A percentile compares a stretch with the other conserved stretches of the same genome.
Conservation (phyloP, 257 asterid species). For the Solanum dulcamara region DNA sequence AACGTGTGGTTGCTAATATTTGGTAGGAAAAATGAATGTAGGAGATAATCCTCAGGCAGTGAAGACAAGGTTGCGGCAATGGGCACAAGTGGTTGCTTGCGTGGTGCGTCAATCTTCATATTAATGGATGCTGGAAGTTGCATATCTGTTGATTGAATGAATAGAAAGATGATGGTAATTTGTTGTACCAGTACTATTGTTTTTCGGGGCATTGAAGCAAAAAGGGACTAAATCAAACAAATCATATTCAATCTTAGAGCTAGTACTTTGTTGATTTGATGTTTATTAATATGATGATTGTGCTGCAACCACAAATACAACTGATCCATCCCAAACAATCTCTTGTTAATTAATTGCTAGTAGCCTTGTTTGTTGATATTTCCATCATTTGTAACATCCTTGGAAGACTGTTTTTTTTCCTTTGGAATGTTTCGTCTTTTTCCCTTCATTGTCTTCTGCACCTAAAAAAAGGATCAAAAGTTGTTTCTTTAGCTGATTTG, state of each 20-base stretch:
- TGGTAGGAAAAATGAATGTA: background rate
- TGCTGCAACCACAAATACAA: background rate
- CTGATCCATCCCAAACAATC: slow-evolving; percentile 7
- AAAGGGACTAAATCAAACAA: background rate
- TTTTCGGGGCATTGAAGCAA: background rate
- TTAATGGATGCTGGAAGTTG: background rate
- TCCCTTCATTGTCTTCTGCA: background rate
- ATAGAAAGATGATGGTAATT: background rate
- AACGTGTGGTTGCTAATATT: background rate
- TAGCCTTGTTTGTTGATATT: slow-evolving; percentile 4
- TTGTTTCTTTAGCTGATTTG: background rate
- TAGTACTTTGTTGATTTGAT: background rate
- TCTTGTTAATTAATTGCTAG: slow-evolving; percentile 10
- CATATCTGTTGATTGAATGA: background rate
- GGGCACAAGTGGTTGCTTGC: slow-evolving; percentile 83
- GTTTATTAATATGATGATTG: background rate
- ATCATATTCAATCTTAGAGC: background rate
- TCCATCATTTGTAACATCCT: background rate
- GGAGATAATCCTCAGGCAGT: slow-evolving; percentile 57
- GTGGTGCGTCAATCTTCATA: slow-evolving; percentile 48
- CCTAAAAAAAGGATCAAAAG: background rate
- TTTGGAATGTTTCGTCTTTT: slow-evolving; percentile 1
- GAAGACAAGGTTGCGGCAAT: slow-evolving; percentile 64
- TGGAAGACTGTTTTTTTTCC: slow-evolving; percentile 5
- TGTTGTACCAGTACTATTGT: background rate